Conservation (phyloP, 108 stramenopile genomes). For the Aurantiochytrium sp. region DNA sequence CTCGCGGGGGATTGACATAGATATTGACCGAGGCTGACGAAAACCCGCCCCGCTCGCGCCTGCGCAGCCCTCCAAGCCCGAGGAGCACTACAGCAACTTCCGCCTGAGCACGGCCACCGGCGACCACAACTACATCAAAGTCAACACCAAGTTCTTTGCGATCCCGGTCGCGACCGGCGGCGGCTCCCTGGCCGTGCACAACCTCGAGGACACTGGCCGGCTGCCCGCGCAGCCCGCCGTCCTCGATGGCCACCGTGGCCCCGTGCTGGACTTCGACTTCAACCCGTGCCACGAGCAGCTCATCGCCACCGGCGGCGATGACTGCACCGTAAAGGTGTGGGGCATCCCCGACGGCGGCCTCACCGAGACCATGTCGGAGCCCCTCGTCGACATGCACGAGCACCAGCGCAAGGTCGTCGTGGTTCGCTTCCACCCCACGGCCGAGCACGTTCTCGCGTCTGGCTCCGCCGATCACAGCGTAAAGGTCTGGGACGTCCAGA, state of each 20-base stretch:
- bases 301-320: conserved; percentile 42
- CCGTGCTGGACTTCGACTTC: conserved; percentile 94
- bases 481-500: conserved; percentile 94
- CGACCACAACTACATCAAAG: conserved; percentile 98
- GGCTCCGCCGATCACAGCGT: conserved; percentile 77
- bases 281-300: conserved; percentile 45
- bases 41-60: no score
- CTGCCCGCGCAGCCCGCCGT: conserved; percentile 71
- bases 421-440: conserved; percentile 86
- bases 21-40: no score
- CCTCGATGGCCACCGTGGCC: conserved; percentile 80
- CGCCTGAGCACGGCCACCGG: conserved; percentile 87
- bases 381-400: conserved; percentile 76
- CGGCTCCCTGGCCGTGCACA: conserved; percentile 80
- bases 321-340: conserved; percentile 95
- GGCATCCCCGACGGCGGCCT: conserved; percentile 87
- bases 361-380: conserved; percentile 71
- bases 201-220: conserved; percentile 76
- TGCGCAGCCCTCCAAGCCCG: conserved; percentile 31
- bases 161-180: conserved; percentile 88
- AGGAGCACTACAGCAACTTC: conserved; percentile 51
- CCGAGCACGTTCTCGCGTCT: conserved; percentile 77
- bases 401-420: conserved; percentile 89
- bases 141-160: conserved; percentile 93
- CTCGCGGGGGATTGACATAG: background rate